Percentiles rank a stretch among this genome's conserved stretches.
These are phyloP conservation scores for Arthrobotrys sinensis DNA, from an alignment of 2,329 filamentous ascomycete species.

Conservation along the genomic window DNA sequence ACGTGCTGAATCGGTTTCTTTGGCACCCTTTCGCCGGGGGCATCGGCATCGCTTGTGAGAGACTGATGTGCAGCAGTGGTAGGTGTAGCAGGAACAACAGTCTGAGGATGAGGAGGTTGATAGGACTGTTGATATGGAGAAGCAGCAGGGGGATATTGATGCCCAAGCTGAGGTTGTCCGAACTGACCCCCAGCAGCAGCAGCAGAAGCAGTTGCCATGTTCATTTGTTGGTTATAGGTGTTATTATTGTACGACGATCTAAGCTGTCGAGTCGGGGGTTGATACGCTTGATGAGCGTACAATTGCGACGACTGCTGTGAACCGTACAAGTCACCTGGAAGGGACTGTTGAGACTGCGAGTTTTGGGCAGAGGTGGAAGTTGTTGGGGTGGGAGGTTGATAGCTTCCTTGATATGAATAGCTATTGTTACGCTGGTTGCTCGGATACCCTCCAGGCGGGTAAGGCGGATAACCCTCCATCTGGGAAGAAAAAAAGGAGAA, in stretches of 20 bases:
- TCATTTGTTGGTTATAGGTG: conserved; percentile 25
- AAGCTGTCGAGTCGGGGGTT: conserved; percentile 54
- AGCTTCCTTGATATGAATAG: conserved; percentile 45
- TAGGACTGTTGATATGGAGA: conserved; percentile 37
- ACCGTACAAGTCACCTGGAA: conserved; percentile 28
- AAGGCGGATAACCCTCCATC: conserved; percentile 58
- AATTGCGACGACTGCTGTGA: conserved; percentile 36
- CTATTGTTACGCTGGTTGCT: conserved; percentile 57
- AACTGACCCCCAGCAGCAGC: conserved; percentile 3
- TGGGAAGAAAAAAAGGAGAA: conserved; percentile 7
- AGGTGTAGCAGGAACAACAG: neutral
- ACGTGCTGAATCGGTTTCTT: conserved; percentile 67
- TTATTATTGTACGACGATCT: conserved; percentile 45
- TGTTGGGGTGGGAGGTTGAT: conserved; percentile 40
- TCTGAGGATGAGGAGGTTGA: conserved; percentile 37
- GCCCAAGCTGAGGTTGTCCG: conserved; percentile 18
- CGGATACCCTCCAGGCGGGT: conserved; percentile 53
- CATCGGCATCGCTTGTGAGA: conserved; percentile 13
- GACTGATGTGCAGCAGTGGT: conserved; percentile 8
- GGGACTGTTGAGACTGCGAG: conserved; percentile 36
- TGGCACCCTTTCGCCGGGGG: conserved; percentile 7
- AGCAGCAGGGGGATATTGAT: neutral
- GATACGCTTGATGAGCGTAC: conserved; percentile 56
- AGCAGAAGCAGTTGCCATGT: neutral
- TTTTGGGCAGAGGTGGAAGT: neutral